Conservation (phyloP, 1,284 basidiomycete genomes). For the Papiliotrema fonsecae region DNA sequence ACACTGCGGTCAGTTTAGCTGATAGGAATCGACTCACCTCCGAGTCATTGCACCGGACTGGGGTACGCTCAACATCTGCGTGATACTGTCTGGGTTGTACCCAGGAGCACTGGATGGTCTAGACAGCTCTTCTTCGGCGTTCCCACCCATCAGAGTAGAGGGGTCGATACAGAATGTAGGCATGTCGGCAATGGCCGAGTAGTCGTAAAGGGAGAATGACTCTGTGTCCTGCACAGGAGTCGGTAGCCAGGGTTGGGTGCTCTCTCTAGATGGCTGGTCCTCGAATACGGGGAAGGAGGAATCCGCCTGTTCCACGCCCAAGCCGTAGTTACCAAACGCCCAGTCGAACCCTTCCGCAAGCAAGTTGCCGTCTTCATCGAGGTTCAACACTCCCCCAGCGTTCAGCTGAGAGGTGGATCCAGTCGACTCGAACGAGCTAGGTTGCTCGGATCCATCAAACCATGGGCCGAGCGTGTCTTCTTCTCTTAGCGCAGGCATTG, state of each 20-base stretch:
- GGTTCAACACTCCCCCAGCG: not conserved
- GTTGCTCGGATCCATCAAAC: conserved; percentile 17
- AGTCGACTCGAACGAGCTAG: not conserved
- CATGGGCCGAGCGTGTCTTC: conserved; percentile 20
- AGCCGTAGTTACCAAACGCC: conserved; percentile 25
- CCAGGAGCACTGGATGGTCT: conserved; percentile 30
- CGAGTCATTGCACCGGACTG: conserved; percentile 24
- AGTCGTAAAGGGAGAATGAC: conserved; percentile 8
- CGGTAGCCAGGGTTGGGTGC: conserved; percentile 5
- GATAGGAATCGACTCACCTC: conserved; percentile 24
- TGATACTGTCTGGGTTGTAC: conserved; percentile 18
- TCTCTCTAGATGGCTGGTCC: not conserved
- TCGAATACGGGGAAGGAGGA: conserved; percentile 1
- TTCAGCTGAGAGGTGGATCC: not conserved
- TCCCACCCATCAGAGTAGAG: conserved; percentile 20
- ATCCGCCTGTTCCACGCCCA: conserved; percentile 9
- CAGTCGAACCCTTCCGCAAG: conserved; percentile 27
- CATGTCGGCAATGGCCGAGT: conserved; percentile 5
- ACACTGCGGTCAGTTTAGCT: conserved; percentile 11
- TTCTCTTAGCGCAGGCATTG: conserved; percentile 36
- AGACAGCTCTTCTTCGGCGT: conserved; percentile 36
- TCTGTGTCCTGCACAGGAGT: conserved; percentile 19
- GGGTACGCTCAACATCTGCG: conserved; percentile 29
- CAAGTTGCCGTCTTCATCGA: conserved; percentile 8
- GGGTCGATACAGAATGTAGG: conserved; percentile 23